phyloP scores from a whole-genome alignment of 2,329 filamentous ascomycete genomes.

The Pseudocercospora eumusae region DNA sequence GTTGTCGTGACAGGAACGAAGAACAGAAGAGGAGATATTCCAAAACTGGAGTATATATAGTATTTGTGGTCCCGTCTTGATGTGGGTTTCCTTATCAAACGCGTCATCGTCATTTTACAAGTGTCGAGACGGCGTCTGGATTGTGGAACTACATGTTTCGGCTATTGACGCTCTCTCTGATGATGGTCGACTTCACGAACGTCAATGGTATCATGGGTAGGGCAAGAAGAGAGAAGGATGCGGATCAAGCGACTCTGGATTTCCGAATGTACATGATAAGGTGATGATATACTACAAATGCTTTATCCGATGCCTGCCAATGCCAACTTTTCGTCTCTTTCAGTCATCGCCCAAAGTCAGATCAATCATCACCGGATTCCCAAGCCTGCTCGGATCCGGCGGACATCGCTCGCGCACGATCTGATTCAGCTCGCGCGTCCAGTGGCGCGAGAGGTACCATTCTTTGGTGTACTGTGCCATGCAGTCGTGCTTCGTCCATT shows the following conservation, averaged over 20 bases:
- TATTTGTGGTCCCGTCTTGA: neutral
- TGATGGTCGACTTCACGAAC: neutral
- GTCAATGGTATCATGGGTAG: too few relatives aligned
- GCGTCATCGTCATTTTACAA: neutral
- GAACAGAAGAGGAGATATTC: neutral
- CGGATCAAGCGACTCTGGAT: too few relatives aligned
- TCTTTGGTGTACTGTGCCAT: neutral
- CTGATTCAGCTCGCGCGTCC: neutral
- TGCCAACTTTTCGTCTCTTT: neutral
- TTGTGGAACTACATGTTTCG: too few relatives aligned
- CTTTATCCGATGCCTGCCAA: neutral
- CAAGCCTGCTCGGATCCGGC: neutral
- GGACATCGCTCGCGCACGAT: neutral
- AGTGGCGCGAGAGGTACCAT: neutral
- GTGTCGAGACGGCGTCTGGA: neutral
- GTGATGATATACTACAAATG: neutral
- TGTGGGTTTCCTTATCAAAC: neutral
- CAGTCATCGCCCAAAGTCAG: neutral
- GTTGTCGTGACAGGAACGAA: too few relatives aligned
- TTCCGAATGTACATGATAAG: too few relatives aligned
- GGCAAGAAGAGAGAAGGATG: too few relatives aligned
- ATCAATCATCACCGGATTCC: neutral
- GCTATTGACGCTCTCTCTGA: neutral
- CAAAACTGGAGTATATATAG: too few relatives aligned
- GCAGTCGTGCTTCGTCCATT: too few relatives aligned